A percentile compares a stretch with the other conserved stretches of the same genome.
These are phyloP conservation scores for Leishmania turanica DNA, from an alignment of 208 protist genomes.

Conservation along the genomic window DNA sequence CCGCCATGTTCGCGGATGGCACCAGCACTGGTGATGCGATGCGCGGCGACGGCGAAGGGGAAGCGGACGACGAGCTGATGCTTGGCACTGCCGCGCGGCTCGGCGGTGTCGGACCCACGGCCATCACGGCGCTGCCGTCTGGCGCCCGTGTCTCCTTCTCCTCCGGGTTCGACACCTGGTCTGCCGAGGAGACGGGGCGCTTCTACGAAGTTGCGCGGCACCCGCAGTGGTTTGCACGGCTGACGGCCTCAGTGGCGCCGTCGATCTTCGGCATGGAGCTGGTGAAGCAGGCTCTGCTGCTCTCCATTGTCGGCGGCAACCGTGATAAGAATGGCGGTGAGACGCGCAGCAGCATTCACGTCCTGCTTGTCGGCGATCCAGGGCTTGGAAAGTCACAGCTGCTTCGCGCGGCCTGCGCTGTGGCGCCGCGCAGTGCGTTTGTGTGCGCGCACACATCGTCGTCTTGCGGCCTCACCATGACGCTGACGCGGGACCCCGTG, in stretches of 20 bases:
- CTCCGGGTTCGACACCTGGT: conserved; percentile 32
- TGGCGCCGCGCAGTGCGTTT: conserved; percentile 97
- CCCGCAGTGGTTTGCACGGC: conserved; percentile 80
- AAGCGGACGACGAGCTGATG: neutral
- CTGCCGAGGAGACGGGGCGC: conserved; percentile 62
- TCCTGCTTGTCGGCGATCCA: conserved; percentile 97
- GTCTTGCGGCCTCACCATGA: conserved; percentile 98
- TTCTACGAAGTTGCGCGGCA: conserved; percentile 91
- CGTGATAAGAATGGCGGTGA: conserved; percentile 44
- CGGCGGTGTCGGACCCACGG: neutral
- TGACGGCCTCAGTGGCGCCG: conserved; percentile 96
- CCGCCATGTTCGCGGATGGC: conserved; percentile 6
- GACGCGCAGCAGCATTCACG: conserved; percentile 91
- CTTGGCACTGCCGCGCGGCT: neutral
- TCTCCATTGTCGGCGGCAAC: conserved; percentile 96
- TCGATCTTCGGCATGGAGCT: conserved; percentile 97
- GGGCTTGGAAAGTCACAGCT: conserved; percentile 98
- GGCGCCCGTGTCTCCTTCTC: neutral
- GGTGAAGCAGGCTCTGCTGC: conserved; percentile 96
- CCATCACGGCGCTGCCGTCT: neutral
- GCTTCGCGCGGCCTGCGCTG: conserved; percentile 88
- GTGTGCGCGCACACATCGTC: conserved; percentile 99
- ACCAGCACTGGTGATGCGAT: conserved; percentile 1
- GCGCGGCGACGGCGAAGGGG: neutral
- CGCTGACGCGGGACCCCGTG: conserved; percentile 91